Conservation (phyloP, 2,329 filamentous ascomycete genomes). For the Ophiosphaerella narmari region DNA sequence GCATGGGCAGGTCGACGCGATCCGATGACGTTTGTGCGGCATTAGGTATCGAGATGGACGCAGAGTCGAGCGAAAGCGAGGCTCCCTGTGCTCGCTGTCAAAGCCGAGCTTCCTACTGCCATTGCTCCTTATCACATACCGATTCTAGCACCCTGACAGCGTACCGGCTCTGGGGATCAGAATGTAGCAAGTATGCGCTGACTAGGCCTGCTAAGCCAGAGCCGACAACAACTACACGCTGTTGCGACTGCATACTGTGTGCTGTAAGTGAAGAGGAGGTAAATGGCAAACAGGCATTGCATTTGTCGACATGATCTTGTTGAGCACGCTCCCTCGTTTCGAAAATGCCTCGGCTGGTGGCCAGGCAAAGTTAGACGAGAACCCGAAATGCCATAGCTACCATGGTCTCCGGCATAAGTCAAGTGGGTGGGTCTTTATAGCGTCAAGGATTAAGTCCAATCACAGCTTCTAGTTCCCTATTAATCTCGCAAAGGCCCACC, state of each 20-base stretch:
- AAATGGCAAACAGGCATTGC: too few relatives aligned
- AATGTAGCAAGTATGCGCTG: constrained; percentile 52
- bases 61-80: constrained; percentile 52
- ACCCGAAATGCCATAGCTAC: too few relatives aligned
- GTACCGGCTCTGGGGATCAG: constrained; percentile 48
- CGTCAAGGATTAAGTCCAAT: too few relatives aligned
- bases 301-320: too few relatives aligned
- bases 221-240: constrained; percentile 52
- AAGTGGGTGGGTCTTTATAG: too few relatives aligned
- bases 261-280: background rate
- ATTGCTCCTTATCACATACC: constrained; percentile 31
- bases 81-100: constrained; percentile 42
- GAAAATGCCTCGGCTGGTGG: too few relatives aligned
- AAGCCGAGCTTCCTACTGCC: background rate
- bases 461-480: too few relatives aligned
- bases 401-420: too few relatives aligned
- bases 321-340: too few relatives aligned
- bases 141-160: constrained; percentile 53
- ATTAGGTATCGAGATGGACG: constrained; percentile 6
- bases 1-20: constrained; percentile 58
- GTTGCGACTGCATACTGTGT: constrained; percentile 11
- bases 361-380: too few relatives aligned
- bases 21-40: constrained; percentile 5
- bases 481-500: too few relatives aligned
- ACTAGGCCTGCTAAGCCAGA: constrained; percentile 57